Evolutionary conservation across 2,329 filamentous ascomycete genomes (phyloP).

Genomic region (Hypocrella siamensis): DNA sequence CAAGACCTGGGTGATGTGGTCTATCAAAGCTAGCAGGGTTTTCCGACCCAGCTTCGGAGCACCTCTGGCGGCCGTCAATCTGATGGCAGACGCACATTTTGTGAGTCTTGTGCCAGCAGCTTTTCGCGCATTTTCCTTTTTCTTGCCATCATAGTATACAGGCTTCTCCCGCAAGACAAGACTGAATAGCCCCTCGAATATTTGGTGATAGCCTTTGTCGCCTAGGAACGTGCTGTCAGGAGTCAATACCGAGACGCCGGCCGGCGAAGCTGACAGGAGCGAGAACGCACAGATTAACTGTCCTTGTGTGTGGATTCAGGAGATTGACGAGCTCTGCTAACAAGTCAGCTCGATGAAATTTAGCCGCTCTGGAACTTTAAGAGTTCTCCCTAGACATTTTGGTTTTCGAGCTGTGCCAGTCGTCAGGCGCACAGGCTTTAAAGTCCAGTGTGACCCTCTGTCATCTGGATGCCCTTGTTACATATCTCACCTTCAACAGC

Average conservation of each 20-base stretch:
- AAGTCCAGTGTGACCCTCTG: no score
- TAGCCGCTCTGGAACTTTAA: no score
- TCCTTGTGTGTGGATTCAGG: constrained; percentile 19
- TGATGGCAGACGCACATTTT: constrained; percentile 55
- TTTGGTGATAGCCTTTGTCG: constrained; percentile 65
- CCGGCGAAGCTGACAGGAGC: neutral
- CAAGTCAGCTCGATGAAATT: no score
- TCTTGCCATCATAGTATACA: constrained; percentile 38
- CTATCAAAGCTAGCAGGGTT: constrained; percentile 62
- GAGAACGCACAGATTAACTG: constrained; percentile 20
- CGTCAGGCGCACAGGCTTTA: no score
- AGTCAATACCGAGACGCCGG: neutral
- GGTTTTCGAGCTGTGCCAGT: no score
- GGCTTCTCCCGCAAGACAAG: constrained; percentile 53
- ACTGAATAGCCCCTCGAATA: constrained; percentile 69
- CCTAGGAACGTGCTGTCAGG: constrained; percentile 30
- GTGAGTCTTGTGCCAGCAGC: constrained; percentile 42
- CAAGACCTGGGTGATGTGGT: constrained; percentile 67
- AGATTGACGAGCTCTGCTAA: constrained; percentile 20
- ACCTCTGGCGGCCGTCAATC: constrained; percentile 55
- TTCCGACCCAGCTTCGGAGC: constrained; percentile 54
- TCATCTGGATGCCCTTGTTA: neutral
- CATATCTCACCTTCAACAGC: constrained; percentile 22
- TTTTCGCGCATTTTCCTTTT: constrained; percentile 27
- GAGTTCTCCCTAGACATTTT: no score